Conservation (phyloP, 352 stramenopile genomes). For the Pythium phragmiticola region DNA sequence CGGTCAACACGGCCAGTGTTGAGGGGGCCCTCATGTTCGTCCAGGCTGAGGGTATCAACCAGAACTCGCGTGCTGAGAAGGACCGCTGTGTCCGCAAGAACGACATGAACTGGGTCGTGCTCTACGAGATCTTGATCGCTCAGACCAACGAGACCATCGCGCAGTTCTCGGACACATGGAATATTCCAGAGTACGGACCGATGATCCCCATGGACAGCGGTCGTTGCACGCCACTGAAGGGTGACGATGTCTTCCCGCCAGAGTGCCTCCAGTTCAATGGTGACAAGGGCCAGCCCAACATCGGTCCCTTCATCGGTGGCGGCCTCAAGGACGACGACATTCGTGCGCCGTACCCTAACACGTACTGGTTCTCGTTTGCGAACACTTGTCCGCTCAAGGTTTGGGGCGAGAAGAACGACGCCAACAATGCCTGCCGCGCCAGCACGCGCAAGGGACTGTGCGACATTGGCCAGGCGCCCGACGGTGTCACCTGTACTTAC, state of each 20-base stretch:
- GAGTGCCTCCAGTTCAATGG: slow-evolving; percentile 52
- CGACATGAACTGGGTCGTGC: slow-evolving; percentile 47
- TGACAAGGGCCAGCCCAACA: slow-evolving; percentile 35
- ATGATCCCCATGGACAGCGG: slow-evolving; percentile 46
- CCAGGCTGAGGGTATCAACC: slow-evolving; percentile 77
- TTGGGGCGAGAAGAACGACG: slow-evolving; percentile 59
- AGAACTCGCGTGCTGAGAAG: slow-evolving; percentile 38
- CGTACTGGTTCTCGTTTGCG: slow-evolving; percentile 38
- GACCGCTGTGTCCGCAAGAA: slow-evolving; percentile 58
- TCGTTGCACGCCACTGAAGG: slow-evolving; percentile 33
- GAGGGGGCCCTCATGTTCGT: slow-evolving; percentile 81
- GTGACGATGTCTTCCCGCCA: slow-evolving; percentile 29
- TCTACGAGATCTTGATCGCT: slow-evolving; percentile 50
- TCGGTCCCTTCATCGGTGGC: slow-evolving; percentile 56
- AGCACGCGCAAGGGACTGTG: slow-evolving; percentile 62
- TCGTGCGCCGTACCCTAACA: slow-evolving; percentile 31
- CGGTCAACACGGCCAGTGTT: slow-evolving; percentile 71
- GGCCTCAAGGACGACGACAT: slow-evolving; percentile 30
- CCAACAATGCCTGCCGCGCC: slow-evolving; percentile 38
- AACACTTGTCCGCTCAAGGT: slow-evolving; percentile 38
- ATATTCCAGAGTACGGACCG: slow-evolving; percentile 41
- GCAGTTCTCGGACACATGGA: slow-evolving; percentile 34
- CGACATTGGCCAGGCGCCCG: slow-evolving; percentile 45
- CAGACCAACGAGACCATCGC: slow-evolving; percentile 50
- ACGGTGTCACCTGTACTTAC: slow-evolving; percentile 75